Conservation (phyloP, 2,329 filamentous ascomycete species). For the Colletotrichum sp. region DNA sequence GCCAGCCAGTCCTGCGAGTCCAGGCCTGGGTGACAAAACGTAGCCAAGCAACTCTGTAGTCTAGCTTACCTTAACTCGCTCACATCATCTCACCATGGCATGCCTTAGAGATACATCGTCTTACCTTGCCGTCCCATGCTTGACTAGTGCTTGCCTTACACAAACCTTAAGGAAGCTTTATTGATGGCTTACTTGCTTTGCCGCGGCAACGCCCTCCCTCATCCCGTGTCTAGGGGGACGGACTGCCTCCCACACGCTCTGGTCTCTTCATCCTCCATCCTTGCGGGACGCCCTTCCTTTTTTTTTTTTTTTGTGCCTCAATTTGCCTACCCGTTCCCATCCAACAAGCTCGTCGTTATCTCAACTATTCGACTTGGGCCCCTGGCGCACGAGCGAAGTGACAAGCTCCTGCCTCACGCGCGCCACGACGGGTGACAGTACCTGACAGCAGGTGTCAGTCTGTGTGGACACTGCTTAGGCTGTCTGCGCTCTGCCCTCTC, state of each 20-base stretch:
- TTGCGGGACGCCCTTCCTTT: background rate
- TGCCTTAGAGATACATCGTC: background rate
- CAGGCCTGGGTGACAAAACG: background rate
- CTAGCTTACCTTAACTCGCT: background rate
- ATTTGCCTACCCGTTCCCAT: background rate
- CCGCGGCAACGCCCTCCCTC: background rate
- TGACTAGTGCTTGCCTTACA: background rate
- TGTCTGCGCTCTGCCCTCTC: background rate
- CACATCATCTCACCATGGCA: background rate
- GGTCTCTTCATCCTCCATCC: background rate
- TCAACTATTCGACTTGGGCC: background rate
- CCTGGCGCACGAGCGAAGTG: background rate
- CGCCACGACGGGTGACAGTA: background rate
- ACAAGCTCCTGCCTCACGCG: background rate
- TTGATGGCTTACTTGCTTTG: background rate
- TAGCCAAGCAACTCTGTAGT: background rate
- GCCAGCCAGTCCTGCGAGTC: background rate
- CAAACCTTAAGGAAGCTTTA: background rate
- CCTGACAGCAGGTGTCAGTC: slow-evolving; percentile 10
- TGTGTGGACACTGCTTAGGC: background rate
- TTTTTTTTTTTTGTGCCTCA: background rate
- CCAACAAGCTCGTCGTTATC: background rate
- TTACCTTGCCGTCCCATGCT: background rate
- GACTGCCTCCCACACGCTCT: background rate
- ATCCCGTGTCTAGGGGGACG: background rate